These are phyloP conservation scores for Amauroascus niger DNA, from an alignment of 2,329 filamentous ascomycete species.

Conservation along the genomic window DNA sequence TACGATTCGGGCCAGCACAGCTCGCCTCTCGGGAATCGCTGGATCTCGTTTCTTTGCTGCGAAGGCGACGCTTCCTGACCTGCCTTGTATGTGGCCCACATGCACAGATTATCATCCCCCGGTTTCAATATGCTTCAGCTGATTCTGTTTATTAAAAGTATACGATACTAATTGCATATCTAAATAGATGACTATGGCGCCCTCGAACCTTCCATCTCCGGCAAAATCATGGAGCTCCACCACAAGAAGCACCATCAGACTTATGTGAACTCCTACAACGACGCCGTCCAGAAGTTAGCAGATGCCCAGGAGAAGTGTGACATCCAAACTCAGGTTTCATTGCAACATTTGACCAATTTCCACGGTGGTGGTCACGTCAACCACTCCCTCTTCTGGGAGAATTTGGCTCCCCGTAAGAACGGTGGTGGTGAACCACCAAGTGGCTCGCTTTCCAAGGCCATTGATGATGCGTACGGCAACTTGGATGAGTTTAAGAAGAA, in stretches of 20 bases:
- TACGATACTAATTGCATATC: not conserved
- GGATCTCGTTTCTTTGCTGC: constrained; percentile 68
- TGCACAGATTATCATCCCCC: not conserved
- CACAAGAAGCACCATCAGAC: constrained; percentile 91
- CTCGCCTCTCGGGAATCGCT: constrained; percentile 53
- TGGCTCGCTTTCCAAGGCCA: constrained; percentile 48
- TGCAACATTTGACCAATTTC: constrained; percentile 55
- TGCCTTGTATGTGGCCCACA: constrained; percentile 53
- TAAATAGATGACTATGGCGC: constrained; percentile 83
- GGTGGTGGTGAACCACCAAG: constrained; percentile 55
- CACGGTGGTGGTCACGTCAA: constrained; percentile 56
- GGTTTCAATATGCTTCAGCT: not conserved
- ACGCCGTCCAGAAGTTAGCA: constrained; percentile 60
- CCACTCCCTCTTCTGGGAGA: constrained; percentile 59
- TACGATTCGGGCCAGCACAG: constrained; percentile 42
- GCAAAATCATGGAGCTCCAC: constrained; percentile 93
- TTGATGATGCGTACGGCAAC: constrained; percentile 51
- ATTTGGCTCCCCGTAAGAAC: constrained; percentile 51
- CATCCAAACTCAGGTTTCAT: constrained; percentile 48
- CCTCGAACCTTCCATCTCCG: constrained; percentile 73
- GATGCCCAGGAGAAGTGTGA: constrained; percentile 47
- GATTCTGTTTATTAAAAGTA: not conserved
- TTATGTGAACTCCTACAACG: constrained; percentile 84
- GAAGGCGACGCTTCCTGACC: constrained; percentile 89
- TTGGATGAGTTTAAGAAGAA: constrained; percentile 52